Base-by-base conservation (phyloP, 139 green algal genomes). In the Coccomyxa sp. region DNA sequence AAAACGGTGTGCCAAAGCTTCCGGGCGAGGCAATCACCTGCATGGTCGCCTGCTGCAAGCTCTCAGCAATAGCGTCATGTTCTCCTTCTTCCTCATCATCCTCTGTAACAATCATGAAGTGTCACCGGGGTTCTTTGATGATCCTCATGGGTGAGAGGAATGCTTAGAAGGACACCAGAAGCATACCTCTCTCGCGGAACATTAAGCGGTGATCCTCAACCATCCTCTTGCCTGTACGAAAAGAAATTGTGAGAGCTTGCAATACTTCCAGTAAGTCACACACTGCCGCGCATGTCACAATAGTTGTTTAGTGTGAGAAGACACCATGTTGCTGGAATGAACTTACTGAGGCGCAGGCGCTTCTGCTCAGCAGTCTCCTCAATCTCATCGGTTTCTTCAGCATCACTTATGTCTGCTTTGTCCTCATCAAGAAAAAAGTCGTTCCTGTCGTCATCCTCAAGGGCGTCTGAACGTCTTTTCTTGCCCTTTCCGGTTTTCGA, bases 301-400 rank as follows among this genome's bases (percentile, higher is more conserved):
- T 38, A 51, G 1, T 77, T 38, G 14, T 30, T 1, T 1, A 45
- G 68, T 77, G 16, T 14, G 21, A 16, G 27, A 31, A n/a, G 71
- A 31, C 25, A 38, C 71, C 23, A 45, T 15, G 3, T 45, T 18
- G 71, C 25, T 31, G 27, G 23, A 77, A 31, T 30, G 18, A 45
- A 57, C 81, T 57, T 77, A 96, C 92, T 92, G 32, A 95, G 81
- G 0, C 94, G 87, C 78, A 96, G 85, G 0, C 93, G 86, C 83
- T 97, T 96, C 88, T 96, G 86, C 81, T 96, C 94, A 45, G 93
- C 93, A 57, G 91, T 98, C 86, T 98, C 94, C 58, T 85, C 81
- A 45, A 71, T 79, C 82, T 92, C 85, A 23, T 90, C 84, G 0
- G 86, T 84, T 13, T 67, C 51, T 57, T 81, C 77, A 28, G 30